Evolutionary conservation across 768 basidiomycete species (phyloP), one percentile per base, ranked within the genome.

Genomic region (Tylopilus vinaceipallidus): DNA sequence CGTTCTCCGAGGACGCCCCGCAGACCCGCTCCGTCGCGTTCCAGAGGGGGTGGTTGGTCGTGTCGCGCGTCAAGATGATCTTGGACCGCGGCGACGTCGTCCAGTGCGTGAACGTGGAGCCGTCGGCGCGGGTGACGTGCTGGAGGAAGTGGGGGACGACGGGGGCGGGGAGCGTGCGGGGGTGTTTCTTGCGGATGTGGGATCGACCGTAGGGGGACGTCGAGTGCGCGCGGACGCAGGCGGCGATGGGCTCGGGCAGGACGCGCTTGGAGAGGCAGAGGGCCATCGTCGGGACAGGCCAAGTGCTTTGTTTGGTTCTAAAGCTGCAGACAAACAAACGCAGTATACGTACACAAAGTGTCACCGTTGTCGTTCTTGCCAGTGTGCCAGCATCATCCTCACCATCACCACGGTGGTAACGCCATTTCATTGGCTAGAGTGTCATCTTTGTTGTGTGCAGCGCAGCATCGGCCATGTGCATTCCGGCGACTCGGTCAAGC

Each of bases 31-130:
- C 71, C 3, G 80, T 79, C 3, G 86, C 81, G 61, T 90, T 88
- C 87, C 88, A 97, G 6, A 91, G 68, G 2, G 93, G 89, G 60
- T 93, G 85, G 65, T 93, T 97, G 14, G 88, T 90, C 42, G 89
- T 84, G 60, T 95, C 93, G 35, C 92, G 83, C 17, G 92, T 89
- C 40, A 95, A 75, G 32, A 84, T 80, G 39, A 91, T 79, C 32
- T 80, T 67, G 4, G 86, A 84, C 6, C 83, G 84, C 0, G 94
- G 93, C 0, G 92, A 91, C 1, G 93, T 95, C 12, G 88, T 91
- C 80, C 86, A 88, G 58, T 94, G 89, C 5, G 80, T 83, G 66
- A 91, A 92, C 1, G 88, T 89, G 23, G 89, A 87, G 11, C 94
- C 93, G 71, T 95, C 94, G 0, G 91, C 84, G 57, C 89, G 84